Conservation (phyloP, 305 asterid species). For the Caryopteris hybrid region DNA sequence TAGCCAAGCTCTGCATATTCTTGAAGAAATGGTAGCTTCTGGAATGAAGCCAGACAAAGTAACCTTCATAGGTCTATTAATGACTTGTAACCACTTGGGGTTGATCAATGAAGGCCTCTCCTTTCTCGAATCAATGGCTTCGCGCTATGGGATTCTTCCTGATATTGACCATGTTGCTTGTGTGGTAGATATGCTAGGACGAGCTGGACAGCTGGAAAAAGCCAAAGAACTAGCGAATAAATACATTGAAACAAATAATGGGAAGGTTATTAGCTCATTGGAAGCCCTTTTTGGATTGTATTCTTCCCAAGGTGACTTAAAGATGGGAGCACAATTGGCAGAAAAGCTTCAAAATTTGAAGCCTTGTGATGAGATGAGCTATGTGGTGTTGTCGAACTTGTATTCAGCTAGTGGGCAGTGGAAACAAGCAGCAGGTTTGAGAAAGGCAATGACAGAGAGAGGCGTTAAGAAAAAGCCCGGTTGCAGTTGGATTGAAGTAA, state of each 20-base stretch:
- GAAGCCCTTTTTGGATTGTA: slow-evolving; percentile 41
- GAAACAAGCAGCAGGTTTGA: slow-evolving; percentile 57
- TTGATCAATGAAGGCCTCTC: slow-evolving; percentile 44
- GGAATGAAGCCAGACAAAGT: slow-evolving; percentile 60
- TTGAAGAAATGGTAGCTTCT: slow-evolving; percentile 43
- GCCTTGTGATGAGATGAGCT: slow-evolving; percentile 57
- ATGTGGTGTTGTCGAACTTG: slow-evolving; percentile 62
- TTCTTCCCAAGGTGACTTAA: slow-evolving; percentile 27
- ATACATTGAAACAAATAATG: slow-evolving; percentile 8
- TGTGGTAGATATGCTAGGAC: slow-evolving; percentile 66
- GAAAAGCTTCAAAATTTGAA: slow-evolving; percentile 30
- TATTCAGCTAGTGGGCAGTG: slow-evolving; percentile 74
- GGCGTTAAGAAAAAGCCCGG: slow-evolving; percentile 68
- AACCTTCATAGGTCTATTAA: slow-evolving; percentile 70
- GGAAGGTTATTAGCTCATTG: slow-evolving; percentile 21
- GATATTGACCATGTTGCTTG: slow-evolving; percentile 59
- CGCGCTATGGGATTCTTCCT: slow-evolving; percentile 36
- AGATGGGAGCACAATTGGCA: slow-evolving; percentile 28
- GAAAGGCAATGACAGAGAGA: slow-evolving; percentile 44
- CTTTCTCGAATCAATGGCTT: slow-evolving; percentile 52
- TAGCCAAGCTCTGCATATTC: slow-evolving; percentile 37
- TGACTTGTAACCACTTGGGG: slow-evolving; percentile 83
- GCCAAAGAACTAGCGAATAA: slow-evolving; percentile 44
- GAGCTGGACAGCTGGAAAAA: slow-evolving; percentile 52
- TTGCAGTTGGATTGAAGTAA: slow-evolving; percentile 72